These are phyloP conservation scores for Retiboletus flavoniger DNA, from an alignment of 1,284 basidiomycete species.

Conservation along the genomic window DNA sequence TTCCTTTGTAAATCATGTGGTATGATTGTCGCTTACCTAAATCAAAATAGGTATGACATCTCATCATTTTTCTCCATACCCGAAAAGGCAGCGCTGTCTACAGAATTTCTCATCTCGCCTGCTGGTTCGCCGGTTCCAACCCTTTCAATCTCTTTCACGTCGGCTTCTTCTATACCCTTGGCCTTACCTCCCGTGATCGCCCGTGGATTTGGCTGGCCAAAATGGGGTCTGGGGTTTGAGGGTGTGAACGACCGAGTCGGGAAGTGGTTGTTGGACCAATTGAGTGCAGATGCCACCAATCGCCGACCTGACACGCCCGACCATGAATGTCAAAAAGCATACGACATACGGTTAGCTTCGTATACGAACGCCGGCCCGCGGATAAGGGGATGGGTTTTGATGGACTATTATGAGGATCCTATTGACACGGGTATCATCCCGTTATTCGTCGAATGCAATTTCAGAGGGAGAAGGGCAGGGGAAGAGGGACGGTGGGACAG, in stretches of 20 bases:
- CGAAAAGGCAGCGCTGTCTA: slow-evolving; percentile 67
- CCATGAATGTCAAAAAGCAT: not conserved
- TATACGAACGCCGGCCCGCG: slow-evolving; percentile 9
- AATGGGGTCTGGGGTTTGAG: slow-evolving; percentile 69
- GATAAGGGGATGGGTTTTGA: slow-evolving; percentile 61
- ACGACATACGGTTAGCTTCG: not conserved
- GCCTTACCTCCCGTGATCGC: slow-evolving; percentile 74
- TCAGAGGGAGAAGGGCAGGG: slow-evolving; percentile 47
- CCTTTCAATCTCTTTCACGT: slow-evolving; percentile 73
- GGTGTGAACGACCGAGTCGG: slow-evolving; percentile 78
- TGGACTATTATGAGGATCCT: slow-evolving; percentile 70
- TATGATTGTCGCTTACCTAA: slow-evolving; percentile 5
- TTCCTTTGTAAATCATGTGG: not conserved
- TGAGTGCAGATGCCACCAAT: slow-evolving; percentile 30
- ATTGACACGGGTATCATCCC: slow-evolving; percentile 50
- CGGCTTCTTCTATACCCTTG: slow-evolving; percentile 78
- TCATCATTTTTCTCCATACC: slow-evolving; percentile 74
- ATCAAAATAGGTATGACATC: slow-evolving; percentile 66
- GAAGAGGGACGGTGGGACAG: slow-evolving; percentile 46
- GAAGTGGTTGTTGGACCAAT: slow-evolving; percentile 62
- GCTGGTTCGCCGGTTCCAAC: slow-evolving; percentile 41
- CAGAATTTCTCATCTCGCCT: slow-evolving; percentile 50
- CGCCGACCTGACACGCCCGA: not conserved
- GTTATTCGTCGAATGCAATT: slow-evolving; percentile 76
- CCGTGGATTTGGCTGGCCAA: slow-evolving; percentile 78